Conservation (phyloP, 2,329 filamentous ascomycete genomes). For the Alternaria hordeiaustralica region DNA sequence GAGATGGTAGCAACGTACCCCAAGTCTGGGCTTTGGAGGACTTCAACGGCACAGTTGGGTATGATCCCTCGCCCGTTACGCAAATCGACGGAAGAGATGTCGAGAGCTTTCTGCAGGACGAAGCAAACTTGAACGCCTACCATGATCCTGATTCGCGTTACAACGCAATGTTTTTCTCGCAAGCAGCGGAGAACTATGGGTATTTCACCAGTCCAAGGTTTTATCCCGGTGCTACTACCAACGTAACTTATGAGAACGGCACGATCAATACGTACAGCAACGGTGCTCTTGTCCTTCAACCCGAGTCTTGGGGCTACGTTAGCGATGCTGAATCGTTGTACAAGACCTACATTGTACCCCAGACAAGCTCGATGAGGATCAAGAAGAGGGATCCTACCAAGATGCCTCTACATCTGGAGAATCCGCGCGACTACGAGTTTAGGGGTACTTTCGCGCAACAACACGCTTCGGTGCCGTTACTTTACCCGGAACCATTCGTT, state of each 20-base stretch:
- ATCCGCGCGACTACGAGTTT: slow-evolving; percentile 38
- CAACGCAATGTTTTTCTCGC: slow-evolving; percentile 49
- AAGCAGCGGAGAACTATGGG: slow-evolving; percentile 38
- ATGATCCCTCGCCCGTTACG: slow-evolving; percentile 44
- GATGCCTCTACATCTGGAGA: slow-evolving; percentile 36
- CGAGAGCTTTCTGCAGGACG: slow-evolving; percentile 42
- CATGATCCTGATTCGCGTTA: slow-evolving; percentile 53
- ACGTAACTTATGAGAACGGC: slow-evolving; percentile 46
- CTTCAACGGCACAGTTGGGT: slow-evolving; percentile 35
- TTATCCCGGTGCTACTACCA: slow-evolving; percentile 39
- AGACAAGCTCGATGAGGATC: slow-evolving; percentile 17
- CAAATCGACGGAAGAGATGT: slow-evolving; percentile 49
- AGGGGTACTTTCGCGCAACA: slow-evolving; percentile 23
- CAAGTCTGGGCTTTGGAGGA: slow-evolving; percentile 42
- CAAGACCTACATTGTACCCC: slow-evolving; percentile 38
- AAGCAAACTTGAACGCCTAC: slow-evolving; percentile 36
- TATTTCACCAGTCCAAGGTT: slow-evolving; percentile 42
- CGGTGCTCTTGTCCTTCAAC: slow-evolving; percentile 34
- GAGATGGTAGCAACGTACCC: slow-evolving; percentile 36
- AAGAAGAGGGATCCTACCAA: slow-evolving; percentile 35
- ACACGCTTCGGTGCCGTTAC: slow-evolving; percentile 29
- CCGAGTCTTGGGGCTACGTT: slow-evolving; percentile 38
- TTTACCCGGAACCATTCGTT: slow-evolving; percentile 49
- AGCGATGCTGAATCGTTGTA: slow-evolving; percentile 50
- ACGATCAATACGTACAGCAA: slow-evolving; percentile 40